Conservation (phyloP, 768 basidiomycete genomes). For the Suillus sp. region DNA sequence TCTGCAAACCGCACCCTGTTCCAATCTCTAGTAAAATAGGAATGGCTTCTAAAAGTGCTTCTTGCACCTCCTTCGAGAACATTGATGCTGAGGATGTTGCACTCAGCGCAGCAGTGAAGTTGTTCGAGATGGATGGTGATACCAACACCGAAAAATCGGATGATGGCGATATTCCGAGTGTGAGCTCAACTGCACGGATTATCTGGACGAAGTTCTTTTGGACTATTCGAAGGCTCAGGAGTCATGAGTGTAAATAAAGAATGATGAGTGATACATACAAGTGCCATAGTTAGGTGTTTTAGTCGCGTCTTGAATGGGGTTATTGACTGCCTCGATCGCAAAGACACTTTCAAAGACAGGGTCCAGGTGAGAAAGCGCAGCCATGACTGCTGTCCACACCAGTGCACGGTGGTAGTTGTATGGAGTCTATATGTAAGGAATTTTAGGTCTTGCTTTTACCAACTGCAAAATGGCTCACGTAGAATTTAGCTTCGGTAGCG, state of each 20-base stretch:
- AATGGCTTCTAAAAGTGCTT: constrained; percentile 36
- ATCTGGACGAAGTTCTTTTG: constrained; percentile 68
- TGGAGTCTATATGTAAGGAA: constrained; percentile 47
- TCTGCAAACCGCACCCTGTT: constrained; percentile 21
- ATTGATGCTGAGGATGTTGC: constrained; percentile 18
- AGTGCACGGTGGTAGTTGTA: constrained; percentile 77
- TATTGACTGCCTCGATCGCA: constrained; percentile 75
- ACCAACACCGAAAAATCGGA: constrained; percentile 12
- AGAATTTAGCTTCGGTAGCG: too few species aligned
- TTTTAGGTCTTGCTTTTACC: constrained; percentile 1
- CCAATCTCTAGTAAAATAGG: constrained; percentile 39
- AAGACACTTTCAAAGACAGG: constrained; percentile 65
- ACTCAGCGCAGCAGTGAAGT: too few species aligned
- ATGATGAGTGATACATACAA: too few species aligned
- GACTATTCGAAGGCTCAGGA: constrained; percentile 42
- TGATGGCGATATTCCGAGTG: constrained; percentile 51
- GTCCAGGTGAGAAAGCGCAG: constrained; percentile 32
- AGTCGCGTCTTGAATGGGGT: constrained; percentile 71
- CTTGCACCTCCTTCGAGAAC: constrained; percentile 33
- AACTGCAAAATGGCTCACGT: constrained; percentile 19
- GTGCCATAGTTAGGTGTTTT: constrained; percentile 54
- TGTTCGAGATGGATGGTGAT: not conserved
- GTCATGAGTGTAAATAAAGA: constrained; percentile 4
- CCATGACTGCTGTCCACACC: constrained; percentile 81
- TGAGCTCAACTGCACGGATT: constrained; percentile 62